phyloP scores from a whole-genome alignment of 768 basidiomycete genomes.

The Leccinellum rugosiceps region DNA sequence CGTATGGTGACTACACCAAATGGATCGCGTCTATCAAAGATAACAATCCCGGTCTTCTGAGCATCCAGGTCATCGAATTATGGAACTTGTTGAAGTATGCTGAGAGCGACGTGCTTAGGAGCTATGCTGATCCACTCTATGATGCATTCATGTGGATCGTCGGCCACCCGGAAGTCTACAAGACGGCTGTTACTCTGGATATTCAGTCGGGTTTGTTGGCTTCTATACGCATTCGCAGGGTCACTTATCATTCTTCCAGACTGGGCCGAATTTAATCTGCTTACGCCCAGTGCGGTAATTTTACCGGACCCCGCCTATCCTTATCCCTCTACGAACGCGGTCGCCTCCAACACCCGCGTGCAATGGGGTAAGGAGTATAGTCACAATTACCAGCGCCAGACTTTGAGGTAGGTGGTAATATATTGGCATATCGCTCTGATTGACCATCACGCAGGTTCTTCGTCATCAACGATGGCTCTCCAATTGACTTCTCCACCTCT shows the following conservation, averaged over 20 bases:
- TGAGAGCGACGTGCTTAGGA: not conserved
- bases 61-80: no score
- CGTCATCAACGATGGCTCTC: not conserved
- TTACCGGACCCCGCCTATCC: not conserved
- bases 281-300: not conserved
- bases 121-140: not conserved
- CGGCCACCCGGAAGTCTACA: not conserved
- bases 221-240: not conserved
- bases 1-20: no score
- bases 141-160: not conserved
- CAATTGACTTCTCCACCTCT: no score
- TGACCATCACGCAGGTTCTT: not conserved
- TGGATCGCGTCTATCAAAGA: no score
- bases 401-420: not conserved
- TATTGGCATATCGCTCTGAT: not conserved
- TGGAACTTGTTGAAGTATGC: no score
- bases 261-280: not conserved
- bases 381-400: not conserved
- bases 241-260: not conserved
- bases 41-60: no score
- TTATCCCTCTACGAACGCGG: not conserved
- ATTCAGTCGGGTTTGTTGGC: not conserved
- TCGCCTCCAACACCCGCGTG: not conserved
- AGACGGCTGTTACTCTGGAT: not conserved
- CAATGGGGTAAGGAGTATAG: not conserved